These are phyloP conservation scores for Panaeolus papilionaceus DNA, from an alignment of 768 basidiomycete genomes.

Conservation along the genomic window DNA sequence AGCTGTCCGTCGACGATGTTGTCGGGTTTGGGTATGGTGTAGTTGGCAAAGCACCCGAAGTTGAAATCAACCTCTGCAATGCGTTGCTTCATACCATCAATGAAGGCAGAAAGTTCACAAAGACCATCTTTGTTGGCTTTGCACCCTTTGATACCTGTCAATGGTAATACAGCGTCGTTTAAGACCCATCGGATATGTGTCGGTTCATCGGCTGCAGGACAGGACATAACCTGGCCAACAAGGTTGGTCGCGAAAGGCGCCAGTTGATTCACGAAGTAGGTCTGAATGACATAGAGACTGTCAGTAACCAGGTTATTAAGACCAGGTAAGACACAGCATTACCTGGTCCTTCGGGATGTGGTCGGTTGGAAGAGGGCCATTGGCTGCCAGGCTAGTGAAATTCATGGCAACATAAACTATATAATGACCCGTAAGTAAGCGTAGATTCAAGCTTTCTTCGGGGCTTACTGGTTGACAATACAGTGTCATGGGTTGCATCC, in stretches of 20 bases:
- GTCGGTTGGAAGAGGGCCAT: constrained; percentile 67
- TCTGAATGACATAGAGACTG: constrained; percentile 37
- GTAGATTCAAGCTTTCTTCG: background rate
- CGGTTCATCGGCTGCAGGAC: constrained; percentile 30
- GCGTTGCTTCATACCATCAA: constrained; percentile 60
- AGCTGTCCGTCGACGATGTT: constrained; percentile 45
- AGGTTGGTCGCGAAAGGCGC: constrained; percentile 43
- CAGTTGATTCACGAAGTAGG: constrained; percentile 36
- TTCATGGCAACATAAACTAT: constrained; percentile 77
- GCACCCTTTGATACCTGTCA: constrained; percentile 70
- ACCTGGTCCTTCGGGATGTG: constrained; percentile 62
- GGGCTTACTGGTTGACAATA: constrained; percentile 63
- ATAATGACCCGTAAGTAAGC: background rate
- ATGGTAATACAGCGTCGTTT: constrained; percentile 76
- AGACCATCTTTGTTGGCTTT: constrained; percentile 59
- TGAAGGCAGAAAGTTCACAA: constrained; percentile 66
- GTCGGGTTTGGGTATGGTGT: constrained; percentile 47
- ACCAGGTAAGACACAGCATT: constrained; percentile 58
- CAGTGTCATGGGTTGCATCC: constrained; percentile 78
- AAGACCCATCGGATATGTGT: constrained; percentile 70
- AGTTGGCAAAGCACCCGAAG: constrained; percentile 65
- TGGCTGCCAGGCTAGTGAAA: constrained; percentile 63
- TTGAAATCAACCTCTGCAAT: constrained; percentile 65
- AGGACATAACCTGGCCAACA: constrained; percentile 56
- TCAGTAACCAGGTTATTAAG: constrained; percentile 44